Base-by-base conservation (phyloP, 75 land plant species). In the Adiantum capillusveneris region DNA sequence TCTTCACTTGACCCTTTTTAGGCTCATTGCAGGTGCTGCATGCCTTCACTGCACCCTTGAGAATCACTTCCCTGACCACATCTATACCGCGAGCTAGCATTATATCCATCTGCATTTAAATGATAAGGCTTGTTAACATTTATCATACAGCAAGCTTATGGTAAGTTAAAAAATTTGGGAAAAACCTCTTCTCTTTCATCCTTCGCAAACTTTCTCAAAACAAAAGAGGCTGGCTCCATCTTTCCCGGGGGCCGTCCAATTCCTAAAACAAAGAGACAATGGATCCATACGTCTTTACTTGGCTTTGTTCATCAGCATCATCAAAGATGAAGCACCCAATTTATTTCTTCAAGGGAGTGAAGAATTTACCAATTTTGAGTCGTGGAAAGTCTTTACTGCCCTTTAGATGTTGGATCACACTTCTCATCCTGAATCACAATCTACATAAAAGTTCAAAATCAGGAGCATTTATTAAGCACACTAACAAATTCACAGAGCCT, bases 211-310 rank as follows among this genome's bases (percentile, higher is more conserved):
- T 80, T 82, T 46, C 82, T 82, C 6, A 94, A 70, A 65, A 94
- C 98, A 75, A 70, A 94, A 24, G 60, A 66, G 22, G 44, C 79
- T 51, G 88, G 45, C 60, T 84, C 90, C 98, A 94, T 94, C 45
- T 78, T 85, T 30, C 98, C 96, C 21, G 90, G 87, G 26, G 98
- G 98, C 59, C 98, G 56, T 19, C 96, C 98, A 53, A 94, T 86
- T 25, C 98, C 98, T 93, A 57, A 18, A 30, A 50, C 3, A 11
- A 53, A 18, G 18, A 48, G 5, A 20, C n/a, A n/a, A n/a, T n/a
- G n/a, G n/a, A n/a, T n/a, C n/a, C n/a, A n/a, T n/a, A n/a, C n/a
- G n/a, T n/a, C n/a, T n/a, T n/a, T n/a, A n/a, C n/a, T n/a, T n/a
- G n/a, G n/a, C n/a, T n/a, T n/a, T n/a, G n/a, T n/a, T n/a, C n/a